Conservation (phyloP, 2,329 filamentous ascomycete species). For the Pyrenophora tritici-repentis region DNA sequence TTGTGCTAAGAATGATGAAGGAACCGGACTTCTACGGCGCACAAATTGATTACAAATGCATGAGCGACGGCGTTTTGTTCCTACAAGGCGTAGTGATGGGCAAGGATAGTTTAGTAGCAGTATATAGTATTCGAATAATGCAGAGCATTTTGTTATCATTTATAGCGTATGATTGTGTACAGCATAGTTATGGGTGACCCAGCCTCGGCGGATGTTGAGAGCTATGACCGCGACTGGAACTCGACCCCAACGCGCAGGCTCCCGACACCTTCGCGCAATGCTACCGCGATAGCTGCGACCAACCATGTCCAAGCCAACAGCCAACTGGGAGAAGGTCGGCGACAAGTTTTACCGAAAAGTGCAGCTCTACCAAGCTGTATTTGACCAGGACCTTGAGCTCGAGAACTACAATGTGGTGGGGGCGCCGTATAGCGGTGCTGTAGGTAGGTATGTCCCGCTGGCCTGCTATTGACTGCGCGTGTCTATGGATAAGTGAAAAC, state of each 20-base stretch:
- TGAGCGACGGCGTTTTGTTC: slow-evolving; percentile 39
- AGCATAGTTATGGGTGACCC: neutral
- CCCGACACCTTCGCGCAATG: slow-evolving; percentile 23
- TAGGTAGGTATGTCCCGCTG: slow-evolving; percentile 65
- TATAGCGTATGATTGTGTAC: neutral
- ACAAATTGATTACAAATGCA: slow-evolving; percentile 33
- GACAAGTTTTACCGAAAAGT: slow-evolving; percentile 95
- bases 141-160: too few species aligned
- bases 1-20: neutral
- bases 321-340: slow-evolving; percentile 92
- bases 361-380: slow-evolving; percentile 89
- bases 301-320: slow-evolving; percentile 66
- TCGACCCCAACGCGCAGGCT: slow-evolving; percentile 2
- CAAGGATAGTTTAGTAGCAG: slow-evolving; percentile 7
- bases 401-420: slow-evolving; percentile 92
- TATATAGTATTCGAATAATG: slow-evolving; percentile 8
- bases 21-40: neutral
- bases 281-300: slow-evolving; percentile 17
- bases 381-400: slow-evolving; percentile 90
- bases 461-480: slow-evolving; percentile 6
- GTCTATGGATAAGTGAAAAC: slow-evolving; percentile 10
- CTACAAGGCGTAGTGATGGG: neutral
- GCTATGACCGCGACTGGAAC: slow-evolving; percentile 15
- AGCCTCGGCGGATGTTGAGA: slow-evolving; percentile 10
- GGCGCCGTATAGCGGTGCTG: slow-evolving; percentile 89